phyloP scores from a whole-genome alignment of 2,329 filamentous ascomycete species.

The Verticillium dahliae region DNA sequence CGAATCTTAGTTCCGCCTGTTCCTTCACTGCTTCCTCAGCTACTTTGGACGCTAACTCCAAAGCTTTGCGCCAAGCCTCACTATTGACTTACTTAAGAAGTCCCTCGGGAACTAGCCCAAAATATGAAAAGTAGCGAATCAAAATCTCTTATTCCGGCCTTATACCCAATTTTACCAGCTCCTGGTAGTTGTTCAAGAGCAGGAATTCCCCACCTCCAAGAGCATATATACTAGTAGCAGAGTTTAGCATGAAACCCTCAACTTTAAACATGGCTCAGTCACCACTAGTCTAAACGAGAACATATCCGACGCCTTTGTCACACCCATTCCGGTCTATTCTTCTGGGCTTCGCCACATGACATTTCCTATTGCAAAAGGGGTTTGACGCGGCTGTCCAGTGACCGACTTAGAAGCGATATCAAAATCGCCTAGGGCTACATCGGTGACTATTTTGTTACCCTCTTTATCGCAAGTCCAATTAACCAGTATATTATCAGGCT shows the following conservation, averaged over 20 bases:
- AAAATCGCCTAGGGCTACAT: conserved; percentile 27
- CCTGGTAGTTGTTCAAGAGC: neutral
- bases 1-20: neutral
- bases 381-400: conserved; percentile 16
- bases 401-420: conserved; percentile 25
- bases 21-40: neutral
- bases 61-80: neutral
- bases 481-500: conserved; percentile 30
- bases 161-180: neutral
- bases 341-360: conserved; percentile 33
- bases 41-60: neutral
- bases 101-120: neutral
- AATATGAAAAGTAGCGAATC: neutral
- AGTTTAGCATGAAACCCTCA: conserved; percentile 11
- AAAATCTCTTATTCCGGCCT: neutral
- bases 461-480: conserved; percentile 24
- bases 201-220: conserved; percentile 15
- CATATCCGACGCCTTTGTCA: conserved; percentile 27
- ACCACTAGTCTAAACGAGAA: conserved; percentile 31
- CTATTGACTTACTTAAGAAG: neutral
- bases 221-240: conserved; percentile 24
- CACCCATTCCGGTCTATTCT: conserved; percentile 23
- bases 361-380: conserved; percentile 24
- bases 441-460: conserved; percentile 18
- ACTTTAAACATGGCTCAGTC: conserved; percentile 14